Evolutionary conservation across 2,329 filamentous ascomycete species (phyloP).

Genomic region (Plenodomus lindquistii): DNA sequence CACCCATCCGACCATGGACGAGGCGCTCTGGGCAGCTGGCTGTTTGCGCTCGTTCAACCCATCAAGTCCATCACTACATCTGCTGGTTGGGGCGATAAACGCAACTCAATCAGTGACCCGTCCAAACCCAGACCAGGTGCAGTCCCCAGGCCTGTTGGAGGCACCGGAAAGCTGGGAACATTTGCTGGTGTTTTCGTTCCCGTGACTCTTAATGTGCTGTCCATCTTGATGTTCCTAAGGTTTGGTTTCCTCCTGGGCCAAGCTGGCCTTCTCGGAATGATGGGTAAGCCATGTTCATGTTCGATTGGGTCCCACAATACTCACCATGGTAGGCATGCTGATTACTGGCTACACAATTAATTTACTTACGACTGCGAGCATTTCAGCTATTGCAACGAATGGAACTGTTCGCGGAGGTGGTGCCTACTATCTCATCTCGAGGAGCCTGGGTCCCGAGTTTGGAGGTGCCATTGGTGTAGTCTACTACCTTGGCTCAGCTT

Average conservation of each 20-base stretch:
- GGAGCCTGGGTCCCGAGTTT: slow-evolving; percentile 84
- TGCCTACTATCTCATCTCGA: slow-evolving; percentile 86
- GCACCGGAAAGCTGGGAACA: slow-evolving; percentile 69
- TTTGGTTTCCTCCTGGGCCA: slow-evolving; percentile 86
- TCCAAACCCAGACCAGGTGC: slow-evolving; percentile 42
- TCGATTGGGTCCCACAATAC: slow-evolving; percentile 3
- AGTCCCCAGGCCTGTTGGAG: slow-evolving; percentile 47
- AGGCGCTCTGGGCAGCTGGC: slow-evolving; percentile 28
- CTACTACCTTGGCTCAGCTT: slow-evolving; percentile 81
- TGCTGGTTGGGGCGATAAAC: slow-evolving; percentile 17
- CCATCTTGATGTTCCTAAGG: slow-evolving; percentile 88
- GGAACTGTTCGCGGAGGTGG: slow-evolving; percentile 86
- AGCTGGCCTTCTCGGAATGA: slow-evolving; percentile 75
- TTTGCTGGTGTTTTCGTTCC: slow-evolving; percentile 74
- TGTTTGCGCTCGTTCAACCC: slow-evolving; percentile 25
- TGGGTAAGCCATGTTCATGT: slow-evolving; percentile 60
- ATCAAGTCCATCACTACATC: slow-evolving; percentile 11
- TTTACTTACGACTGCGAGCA: slow-evolving; percentile 80
- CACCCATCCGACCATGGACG: slow-evolving; percentile 25
- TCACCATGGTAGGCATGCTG: slow-evolving; percentile 55
- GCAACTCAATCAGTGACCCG: slow-evolving; percentile 26
- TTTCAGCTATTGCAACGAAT: slow-evolving; percentile 88
- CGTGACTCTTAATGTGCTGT: slow-evolving; percentile 85
- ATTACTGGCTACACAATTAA: slow-evolving; percentile 77
- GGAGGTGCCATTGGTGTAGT: slow-evolving; percentile 85